Percentiles rank a stretch among this genome's conserved stretches.
Evolutionary conservation across 1,284 basidiomycete genomes (phyloP).

Genomic region (Pseudozyma pruni): DNA sequence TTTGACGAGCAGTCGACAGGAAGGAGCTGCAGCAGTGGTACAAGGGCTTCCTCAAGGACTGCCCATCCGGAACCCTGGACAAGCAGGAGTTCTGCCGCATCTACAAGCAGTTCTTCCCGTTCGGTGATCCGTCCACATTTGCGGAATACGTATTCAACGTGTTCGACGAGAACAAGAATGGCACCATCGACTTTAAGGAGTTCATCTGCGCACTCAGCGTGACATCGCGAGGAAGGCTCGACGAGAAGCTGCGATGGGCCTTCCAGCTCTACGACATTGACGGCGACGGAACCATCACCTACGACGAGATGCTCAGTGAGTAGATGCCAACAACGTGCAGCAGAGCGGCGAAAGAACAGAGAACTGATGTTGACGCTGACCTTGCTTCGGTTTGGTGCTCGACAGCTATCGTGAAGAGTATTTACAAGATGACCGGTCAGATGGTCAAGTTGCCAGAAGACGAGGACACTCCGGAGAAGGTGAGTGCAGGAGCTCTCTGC

Average conservation of each 20-base stretch:
- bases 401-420: constrained; percentile 63
- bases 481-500: too few relatives aligned
- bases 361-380: not conserved
- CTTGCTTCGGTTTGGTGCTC: not conserved
- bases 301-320: constrained; percentile 82
- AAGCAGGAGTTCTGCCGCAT: constrained; percentile 96
- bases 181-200: constrained; percentile 72
- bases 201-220: constrained; percentile 98
- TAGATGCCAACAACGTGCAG: not conserved
- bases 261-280: constrained; percentile 99
- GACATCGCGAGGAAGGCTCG: constrained; percentile 89
- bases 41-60: constrained; percentile 99
- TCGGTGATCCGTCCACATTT: constrained; percentile 96
- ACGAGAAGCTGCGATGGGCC: constrained; percentile 99
- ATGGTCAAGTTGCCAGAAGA: constrained; percentile 98
- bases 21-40: constrained; percentile 99
- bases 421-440: constrained; percentile 75
- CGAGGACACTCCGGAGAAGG: constrained; percentile 99
- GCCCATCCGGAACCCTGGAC: constrained; percentile 95
- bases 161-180: constrained; percentile 68
- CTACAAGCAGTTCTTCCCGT: constrained; percentile 99
- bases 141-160: constrained; percentile 97
- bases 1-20: constrained; percentile 84
- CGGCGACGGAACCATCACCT: constrained; percentile 69
- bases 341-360: not conserved